These are phyloP conservation scores for Canna indica DNA, from an alignment of 176 grass and related monocot species.

Conservation along the genomic window DNA sequence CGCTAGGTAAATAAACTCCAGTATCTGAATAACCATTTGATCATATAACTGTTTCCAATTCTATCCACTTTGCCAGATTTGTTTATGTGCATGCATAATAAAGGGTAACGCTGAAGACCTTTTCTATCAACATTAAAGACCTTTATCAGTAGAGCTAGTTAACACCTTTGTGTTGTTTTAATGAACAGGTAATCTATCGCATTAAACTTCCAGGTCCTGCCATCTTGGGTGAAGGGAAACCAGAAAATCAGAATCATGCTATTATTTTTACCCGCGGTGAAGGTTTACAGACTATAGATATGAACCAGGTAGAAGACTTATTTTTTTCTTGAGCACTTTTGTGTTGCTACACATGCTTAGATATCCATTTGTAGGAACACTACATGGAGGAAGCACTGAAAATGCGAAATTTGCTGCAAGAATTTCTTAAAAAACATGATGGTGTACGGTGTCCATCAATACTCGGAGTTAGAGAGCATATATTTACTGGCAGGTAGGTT, in stretches of 20 bases:
- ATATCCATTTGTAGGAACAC: slow-evolving; percentile 52
- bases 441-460: slow-evolving; percentile 79
- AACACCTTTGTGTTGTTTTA: too few species aligned
- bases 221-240: slow-evolving; percentile 84
- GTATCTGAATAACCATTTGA: too few species aligned
- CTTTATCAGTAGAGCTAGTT: too few species aligned
- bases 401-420: slow-evolving; percentile 95
- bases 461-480: slow-evolving; percentile 89
- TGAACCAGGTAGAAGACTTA: slow-evolving; percentile 70
- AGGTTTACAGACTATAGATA: slow-evolving; percentile 92
- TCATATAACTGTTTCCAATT: too few species aligned
- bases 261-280: slow-evolving; percentile 92
- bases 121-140: too few species aligned
- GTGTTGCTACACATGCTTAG: slow-evolving; percentile 20
- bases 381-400: slow-evolving; percentile 93
- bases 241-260: slow-evolving; percentile 99
- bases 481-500: slow-evolving; percentile 78
- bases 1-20: too few species aligned
- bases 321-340: slow-evolving; percentile 18
- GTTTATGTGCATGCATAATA: too few species aligned
- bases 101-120: too few species aligned
- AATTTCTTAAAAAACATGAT: slow-evolving; percentile 76
- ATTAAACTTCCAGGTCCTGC: slow-evolving; percentile 92
- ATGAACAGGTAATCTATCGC: slow-evolving; percentile 69
- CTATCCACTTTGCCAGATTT: too few species aligned